These are phyloP conservation scores for Fusarium sp. DNA, from an alignment of 2,329 filamentous ascomycete species.

Conservation along the genomic window DNA sequence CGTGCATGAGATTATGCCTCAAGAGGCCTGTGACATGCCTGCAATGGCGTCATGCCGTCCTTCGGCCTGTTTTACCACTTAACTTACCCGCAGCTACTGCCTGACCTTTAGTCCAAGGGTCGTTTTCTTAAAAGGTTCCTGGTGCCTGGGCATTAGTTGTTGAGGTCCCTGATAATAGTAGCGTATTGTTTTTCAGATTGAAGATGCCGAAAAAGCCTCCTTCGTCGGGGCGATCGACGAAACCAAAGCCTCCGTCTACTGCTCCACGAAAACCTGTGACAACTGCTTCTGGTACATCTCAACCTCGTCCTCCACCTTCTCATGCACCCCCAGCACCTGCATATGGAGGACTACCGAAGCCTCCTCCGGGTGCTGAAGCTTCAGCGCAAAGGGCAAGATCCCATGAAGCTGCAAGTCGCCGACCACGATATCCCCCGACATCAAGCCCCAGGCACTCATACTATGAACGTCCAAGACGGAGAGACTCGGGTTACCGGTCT, in stretches of 20 bases:
- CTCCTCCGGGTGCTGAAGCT: constrained; percentile 6
- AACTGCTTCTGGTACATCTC: not conserved
- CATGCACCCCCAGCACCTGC: constrained; percentile 16
- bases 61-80: constrained; percentile 10
- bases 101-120: not conserved
- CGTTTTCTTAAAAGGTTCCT: constrained; percentile 7
- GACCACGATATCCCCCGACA: constrained; percentile 17
- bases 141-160: constrained; percentile 8
- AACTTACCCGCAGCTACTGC: constrained; percentile 9
- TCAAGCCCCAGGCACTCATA: constrained; percentile 32
- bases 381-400: constrained; percentile 38
- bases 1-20: not conserved
- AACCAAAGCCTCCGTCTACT: constrained; percentile 29
- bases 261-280: constrained; percentile 22
- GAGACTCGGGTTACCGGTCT: constrained; percentile 31
- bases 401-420: constrained; percentile 36
- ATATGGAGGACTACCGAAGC: constrained; percentile 8
- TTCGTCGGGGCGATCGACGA: constrained; percentile 35
- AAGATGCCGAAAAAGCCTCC: constrained; percentile 38
- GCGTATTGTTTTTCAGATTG: not conserved
- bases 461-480: constrained; percentile 28
- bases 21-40: constrained; percentile 28
- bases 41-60: constrained; percentile 45
- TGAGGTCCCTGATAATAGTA: not conserved
- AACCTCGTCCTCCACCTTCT: constrained; percentile 32